A percentile compares a stretch with the other conserved stretches of the same genome.
These are phyloP conservation scores for Gossypium ekmanianum DNA, from an alignment of 345 rosid species.

Conservation along the genomic window DNA sequence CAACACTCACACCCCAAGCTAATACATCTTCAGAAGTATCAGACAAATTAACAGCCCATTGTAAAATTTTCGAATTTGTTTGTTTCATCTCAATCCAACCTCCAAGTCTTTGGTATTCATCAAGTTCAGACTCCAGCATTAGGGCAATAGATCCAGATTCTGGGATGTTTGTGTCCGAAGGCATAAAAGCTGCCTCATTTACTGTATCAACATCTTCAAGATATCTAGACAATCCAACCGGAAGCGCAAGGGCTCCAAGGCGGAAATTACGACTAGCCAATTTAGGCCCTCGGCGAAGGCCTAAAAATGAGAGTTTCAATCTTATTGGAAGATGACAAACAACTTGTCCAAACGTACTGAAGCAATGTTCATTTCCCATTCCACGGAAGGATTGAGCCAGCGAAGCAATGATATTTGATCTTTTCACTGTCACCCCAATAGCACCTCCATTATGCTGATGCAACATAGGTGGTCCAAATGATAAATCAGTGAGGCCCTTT, in stretches of 20 bases:
- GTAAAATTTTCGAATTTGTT: slow-evolving; percentile 35
- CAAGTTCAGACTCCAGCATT: slow-evolving; percentile 63
- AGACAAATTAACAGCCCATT: slow-evolving; percentile 57
- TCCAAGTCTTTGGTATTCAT: slow-evolving; percentile 52
- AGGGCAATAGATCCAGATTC: slow-evolving; percentile 48
- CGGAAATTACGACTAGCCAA: slow-evolving; percentile 26
- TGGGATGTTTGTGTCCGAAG: slow-evolving; percentile 19
- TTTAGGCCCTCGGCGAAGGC: slow-evolving; percentile 45
- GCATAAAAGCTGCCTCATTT: slow-evolving; percentile 24
- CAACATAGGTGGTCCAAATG: slow-evolving; percentile 66
- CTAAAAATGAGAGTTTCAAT: slow-evolving; percentile 50
- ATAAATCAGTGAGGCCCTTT: slow-evolving; percentile 56
- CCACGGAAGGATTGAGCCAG: slow-evolving; percentile 56
- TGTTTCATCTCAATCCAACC: slow-evolving; percentile 79
- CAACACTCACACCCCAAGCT: slow-evolving; percentile 71
- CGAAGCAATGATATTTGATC: slow-evolving; percentile 54
- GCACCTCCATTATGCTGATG: slow-evolving; percentile 54
- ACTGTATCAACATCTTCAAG: slow-evolving; percentile 20
- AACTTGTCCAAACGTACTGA: slow-evolving; percentile 68
- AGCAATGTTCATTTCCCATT: slow-evolving; percentile 30
- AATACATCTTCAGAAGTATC: slow-evolving; percentile 60
- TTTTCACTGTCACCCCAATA: slow-evolving; percentile 55
- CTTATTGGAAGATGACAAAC: slow-evolving; percentile 52
- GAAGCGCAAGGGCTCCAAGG: slow-evolving; percentile 50
- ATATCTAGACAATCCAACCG: slow-evolving; percentile 40